Conservation (phyloP, 768 basidiomycete genomes). For the Calocybe gangraenosa region DNA sequence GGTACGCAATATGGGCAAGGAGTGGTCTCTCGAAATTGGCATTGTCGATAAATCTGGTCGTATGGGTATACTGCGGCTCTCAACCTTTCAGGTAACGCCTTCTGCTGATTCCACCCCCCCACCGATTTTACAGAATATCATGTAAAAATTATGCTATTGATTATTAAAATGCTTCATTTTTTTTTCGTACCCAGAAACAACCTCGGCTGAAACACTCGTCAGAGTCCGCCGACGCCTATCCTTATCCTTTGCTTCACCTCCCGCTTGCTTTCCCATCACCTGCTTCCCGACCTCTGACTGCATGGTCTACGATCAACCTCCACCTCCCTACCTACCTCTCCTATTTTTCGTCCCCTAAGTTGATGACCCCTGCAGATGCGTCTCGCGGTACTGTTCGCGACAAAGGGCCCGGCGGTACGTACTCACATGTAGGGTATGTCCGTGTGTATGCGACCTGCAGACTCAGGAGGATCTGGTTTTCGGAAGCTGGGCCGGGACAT, state of each 20-base stretch:
- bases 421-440: slow-evolving; percentile 66
- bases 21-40: slow-evolving; percentile 77
- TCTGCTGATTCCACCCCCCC: slow-evolving; percentile 14
- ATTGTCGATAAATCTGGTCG: slow-evolving; percentile 60
- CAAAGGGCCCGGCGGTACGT: slow-evolving; percentile 46
- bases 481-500: slow-evolving; percentile 47
- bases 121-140: slow-evolving; percentile 3
- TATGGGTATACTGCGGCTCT: slow-evolving; percentile 59
- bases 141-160: too few relatives aligned
- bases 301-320: slow-evolving; percentile 66
- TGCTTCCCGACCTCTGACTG: slow-evolving; percentile 55
- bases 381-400: slow-evolving; percentile 16
- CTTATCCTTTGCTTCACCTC: slow-evolving; percentile 60
- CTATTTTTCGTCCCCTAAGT: slow-evolving; percentile 52
- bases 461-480: slow-evolving; percentile 74
- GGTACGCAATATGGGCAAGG: slow-evolving; percentile 59
- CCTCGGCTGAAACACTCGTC: slow-evolving; percentile 44
- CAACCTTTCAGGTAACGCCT: slow-evolving; percentile 88
- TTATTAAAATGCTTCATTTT: background rate
- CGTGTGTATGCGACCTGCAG: slow-evolving; percentile 79
- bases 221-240: slow-evolving; percentile 18
- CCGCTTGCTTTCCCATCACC: slow-evolving; percentile 60
- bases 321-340: slow-evolving; percentile 56
- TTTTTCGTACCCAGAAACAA: slow-evolving; percentile 36
- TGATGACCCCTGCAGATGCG: slow-evolving; percentile 20